phyloP scores from a whole-genome alignment of 371 early-diverging fungal species.

The Rhizopus microsporus region DNA sequence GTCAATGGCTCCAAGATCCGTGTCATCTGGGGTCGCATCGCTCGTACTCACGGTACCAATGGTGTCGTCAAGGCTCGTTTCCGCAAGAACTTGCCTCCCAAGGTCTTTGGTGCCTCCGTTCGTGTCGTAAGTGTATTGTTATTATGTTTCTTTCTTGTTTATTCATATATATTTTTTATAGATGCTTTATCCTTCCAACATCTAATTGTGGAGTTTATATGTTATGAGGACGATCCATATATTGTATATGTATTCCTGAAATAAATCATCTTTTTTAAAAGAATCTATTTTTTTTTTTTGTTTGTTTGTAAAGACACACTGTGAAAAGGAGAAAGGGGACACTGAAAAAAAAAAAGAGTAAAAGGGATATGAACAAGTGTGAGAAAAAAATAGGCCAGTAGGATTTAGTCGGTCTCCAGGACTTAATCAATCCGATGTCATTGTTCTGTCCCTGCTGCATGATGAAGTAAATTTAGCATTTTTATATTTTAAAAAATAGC shows the following conservation, averaged over 20 bases:
- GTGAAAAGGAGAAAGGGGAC: no score
- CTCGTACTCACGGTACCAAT: conserved; percentile 88
- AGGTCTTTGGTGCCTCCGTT: conserved; percentile 85
- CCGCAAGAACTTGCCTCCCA: conserved; percentile 91
- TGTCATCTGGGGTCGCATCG: conserved; percentile 95
- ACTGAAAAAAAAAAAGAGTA: no score
- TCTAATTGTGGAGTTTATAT: conserved; percentile 46
- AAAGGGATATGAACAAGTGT: no score
- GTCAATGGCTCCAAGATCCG: conserved; percentile 91
- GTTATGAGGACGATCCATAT: not conserved
- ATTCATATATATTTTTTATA: conserved; percentile 24
- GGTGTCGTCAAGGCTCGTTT: conserved; percentile 95
- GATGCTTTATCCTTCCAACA: conserved; percentile 94
- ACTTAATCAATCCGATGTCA: no score
- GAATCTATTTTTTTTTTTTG: no score
- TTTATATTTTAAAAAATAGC: no score
- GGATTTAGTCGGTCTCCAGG: no score
- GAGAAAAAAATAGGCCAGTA: no score
- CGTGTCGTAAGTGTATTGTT: conserved; percentile 71
- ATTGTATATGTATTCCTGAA: not conserved
- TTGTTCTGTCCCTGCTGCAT: no score
- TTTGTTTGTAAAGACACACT: no score
- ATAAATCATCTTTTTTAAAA: not conserved
- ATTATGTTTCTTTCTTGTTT: not conserved
- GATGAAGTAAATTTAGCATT: no score